phyloP scores from a whole-genome alignment of 108 stramenopile species.

The Schizochytrium sp. region DNA sequence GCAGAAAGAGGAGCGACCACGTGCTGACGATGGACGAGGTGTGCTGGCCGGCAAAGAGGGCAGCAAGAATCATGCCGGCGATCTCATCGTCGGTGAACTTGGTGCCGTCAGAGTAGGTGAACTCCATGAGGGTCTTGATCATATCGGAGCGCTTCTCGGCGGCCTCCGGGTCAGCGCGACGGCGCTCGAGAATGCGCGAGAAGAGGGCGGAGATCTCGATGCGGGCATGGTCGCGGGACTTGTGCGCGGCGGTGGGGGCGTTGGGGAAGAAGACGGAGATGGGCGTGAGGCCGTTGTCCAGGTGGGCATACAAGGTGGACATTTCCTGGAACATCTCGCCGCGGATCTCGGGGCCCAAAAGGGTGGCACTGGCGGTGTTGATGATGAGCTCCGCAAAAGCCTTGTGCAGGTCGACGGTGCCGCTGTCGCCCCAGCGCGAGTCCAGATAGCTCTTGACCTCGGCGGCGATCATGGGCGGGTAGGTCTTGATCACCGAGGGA shows the following conservation, averaged over 20 bases:
- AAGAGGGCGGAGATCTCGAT: conserved; percentile 86
- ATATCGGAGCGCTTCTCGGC: conserved; percentile 82
- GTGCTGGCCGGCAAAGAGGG: conserved; percentile 98
- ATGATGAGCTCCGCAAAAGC: conserved; percentile 87
- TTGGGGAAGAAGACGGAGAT: conserved; percentile 91
- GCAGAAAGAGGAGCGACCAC: conserved; percentile 75
- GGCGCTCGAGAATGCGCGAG: conserved; percentile 72
- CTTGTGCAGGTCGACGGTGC: conserved; percentile 76
- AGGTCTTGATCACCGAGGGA: conserved; percentile 72
- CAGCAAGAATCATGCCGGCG: conserved; percentile 88
- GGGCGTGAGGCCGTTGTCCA: conserved; percentile 95
- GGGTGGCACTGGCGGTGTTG: conserved; percentile 82
- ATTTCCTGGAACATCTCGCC: conserved; percentile 90
- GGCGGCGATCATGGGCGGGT: conserved; percentile 85
- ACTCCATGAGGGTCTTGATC: conserved; percentile 87
- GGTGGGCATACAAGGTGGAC: conserved; percentile 79
- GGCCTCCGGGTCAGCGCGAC: conserved; percentile 61
- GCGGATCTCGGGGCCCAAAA: conserved; percentile 96
- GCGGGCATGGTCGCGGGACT: conserved; percentile 51
- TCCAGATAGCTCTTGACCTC: conserved; percentile 73
- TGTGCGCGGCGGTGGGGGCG: conserved; percentile 79
- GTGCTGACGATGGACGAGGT: conserved; percentile 92
- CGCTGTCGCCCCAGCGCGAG: conserved; percentile 57
- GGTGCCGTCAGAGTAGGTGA: conserved; percentile 92
- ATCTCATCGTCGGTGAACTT: conserved; percentile 81